Conservation (phyloP, 768 basidiomycete genomes). For the Podaxis mareebaensis region DNA sequence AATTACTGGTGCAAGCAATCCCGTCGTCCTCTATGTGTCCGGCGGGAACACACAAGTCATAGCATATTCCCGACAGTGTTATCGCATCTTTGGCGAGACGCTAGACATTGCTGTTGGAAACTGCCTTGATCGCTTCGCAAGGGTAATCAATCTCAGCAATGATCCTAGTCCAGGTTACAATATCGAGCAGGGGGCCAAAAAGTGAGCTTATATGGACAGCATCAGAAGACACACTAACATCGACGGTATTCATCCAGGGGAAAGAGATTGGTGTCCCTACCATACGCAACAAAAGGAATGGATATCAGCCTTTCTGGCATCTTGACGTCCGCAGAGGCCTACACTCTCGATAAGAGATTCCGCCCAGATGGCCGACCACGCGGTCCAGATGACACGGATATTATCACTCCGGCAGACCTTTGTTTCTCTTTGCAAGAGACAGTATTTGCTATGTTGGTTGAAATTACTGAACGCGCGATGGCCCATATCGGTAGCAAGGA, state of each 20-base stretch:
- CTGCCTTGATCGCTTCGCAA: slow-evolving; percentile 94
- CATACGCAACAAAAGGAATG: slow-evolving; percentile 99
- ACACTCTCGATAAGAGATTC: slow-evolving; percentile 85
- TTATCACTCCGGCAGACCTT: slow-evolving; percentile 92
- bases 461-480: slow-evolving; percentile 99
- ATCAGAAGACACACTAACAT: neutral
- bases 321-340: slow-evolving; percentile 83
- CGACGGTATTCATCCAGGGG: slow-evolving; percentile 52
- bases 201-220: slow-evolving; percentile 42
- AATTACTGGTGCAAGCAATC: slow-evolving; percentile 92
- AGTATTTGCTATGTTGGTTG: slow-evolving; percentile 96
- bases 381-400: slow-evolving; percentile 55
- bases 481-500: slow-evolving; percentile 97
- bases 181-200: slow-evolving; percentile 94
- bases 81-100: slow-evolving; percentile 98
- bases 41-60: slow-evolving; percentile 99
- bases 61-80: slow-evolving; percentile 95
- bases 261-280: slow-evolving; percentile 76
- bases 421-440: slow-evolving; percentile 98
- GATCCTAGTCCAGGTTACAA: slow-evolving; percentile 97
- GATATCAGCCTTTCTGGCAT: slow-evolving; percentile 96
- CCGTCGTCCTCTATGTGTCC: slow-evolving; percentile 96
- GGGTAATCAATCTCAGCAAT: slow-evolving; percentile 92
- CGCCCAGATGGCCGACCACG: slow-evolving; percentile 41
- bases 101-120: slow-evolving; percentile 99